Evolutionary conservation across 805 yeast genomes (phyloP).

Genomic region (Nakazawaea wyomingensis): DNA sequence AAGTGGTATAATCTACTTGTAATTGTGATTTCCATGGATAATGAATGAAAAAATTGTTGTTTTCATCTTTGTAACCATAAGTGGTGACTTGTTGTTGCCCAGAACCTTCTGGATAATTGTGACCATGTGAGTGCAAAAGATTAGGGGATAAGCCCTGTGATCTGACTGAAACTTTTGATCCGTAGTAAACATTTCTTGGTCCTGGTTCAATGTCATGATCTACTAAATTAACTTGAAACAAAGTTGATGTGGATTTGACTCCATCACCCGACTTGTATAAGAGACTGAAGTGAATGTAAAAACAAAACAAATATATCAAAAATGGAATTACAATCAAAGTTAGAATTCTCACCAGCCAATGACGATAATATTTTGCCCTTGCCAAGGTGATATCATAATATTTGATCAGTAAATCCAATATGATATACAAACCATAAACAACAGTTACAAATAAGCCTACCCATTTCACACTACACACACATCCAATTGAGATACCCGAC

Average conservation of each 20-base stretch:
- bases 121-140: constrained; percentile 83
- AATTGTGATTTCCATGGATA: constrained; percentile 37
- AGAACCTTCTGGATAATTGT: constrained; percentile 85
- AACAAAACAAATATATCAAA: constrained; percentile 60
- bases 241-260: constrained; percentile 55
- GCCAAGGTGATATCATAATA: constrained; percentile 30
- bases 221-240: constrained; percentile 72
- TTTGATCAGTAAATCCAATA: constrained; percentile 46
- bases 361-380: constrained; percentile 38
- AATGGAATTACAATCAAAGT: constrained; percentile 70
- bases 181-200: constrained; percentile 63
- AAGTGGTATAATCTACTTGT: constrained; percentile 15
- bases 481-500: constrained; percentile 69
- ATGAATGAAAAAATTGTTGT: constrained; percentile 67
- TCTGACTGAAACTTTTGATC: constrained; percentile 54
- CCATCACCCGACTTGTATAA: constrained; percentile 86
- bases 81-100: constrained; percentile 93
- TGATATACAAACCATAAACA: constrained; percentile 53
- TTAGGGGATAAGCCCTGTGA: constrained; percentile 71
- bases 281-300: constrained; percentile 75
- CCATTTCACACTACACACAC: constrained; percentile 84
- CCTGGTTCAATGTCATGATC: constrained; percentile 58
- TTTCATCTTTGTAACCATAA: constrained; percentile 81
- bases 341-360: constrained; percentile 68
- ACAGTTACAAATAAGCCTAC: constrained; percentile 70